Evolutionary conservation across 768 basidiomycete genomes (phyloP).

Genomic region (Psilocybe azurescens): DNA sequence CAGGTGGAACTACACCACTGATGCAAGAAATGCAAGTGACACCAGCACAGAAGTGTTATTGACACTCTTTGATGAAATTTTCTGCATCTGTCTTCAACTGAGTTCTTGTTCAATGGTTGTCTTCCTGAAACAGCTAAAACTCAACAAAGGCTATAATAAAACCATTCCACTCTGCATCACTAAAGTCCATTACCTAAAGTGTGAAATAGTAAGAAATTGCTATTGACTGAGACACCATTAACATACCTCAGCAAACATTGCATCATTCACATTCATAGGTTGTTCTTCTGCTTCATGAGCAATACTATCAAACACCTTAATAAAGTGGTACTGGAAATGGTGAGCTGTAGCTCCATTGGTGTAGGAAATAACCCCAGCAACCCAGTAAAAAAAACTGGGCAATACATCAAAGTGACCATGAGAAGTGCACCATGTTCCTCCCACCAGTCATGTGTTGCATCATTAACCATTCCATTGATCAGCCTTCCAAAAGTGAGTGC

Average conservation of each 20-base stretch:
- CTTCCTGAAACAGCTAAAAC: constrained; percentile 17
- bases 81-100: constrained; percentile 16
- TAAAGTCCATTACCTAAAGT: constrained; percentile 29
- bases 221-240: neutral
- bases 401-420: constrained; percentile 36
- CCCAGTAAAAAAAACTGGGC: constrained; percentile 33
- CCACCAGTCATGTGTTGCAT: constrained; percentile 43
- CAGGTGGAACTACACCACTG: constrained; percentile 23
- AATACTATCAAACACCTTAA: constrained; percentile 19
- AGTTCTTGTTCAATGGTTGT: constrained; percentile 24
- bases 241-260: neutral
- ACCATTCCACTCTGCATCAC: constrained; percentile 29
- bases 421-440: constrained; percentile 27
- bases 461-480: constrained; percentile 40
- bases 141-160: constrained; percentile 24
- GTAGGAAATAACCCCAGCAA: constrained; percentile 36
- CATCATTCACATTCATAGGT: neutral
- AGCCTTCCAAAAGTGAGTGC: constrained; percentile 17
- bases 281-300: neutral
- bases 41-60: constrained; percentile 32
- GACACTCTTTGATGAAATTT: constrained; percentile 30
- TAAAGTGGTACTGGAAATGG: constrained; percentile 37
- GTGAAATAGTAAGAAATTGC: neutral
- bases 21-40: constrained; percentile 32
- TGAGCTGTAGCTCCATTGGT: constrained; percentile 30